Base-by-base conservation (phyloP, 2,329 filamentous ascomycete genomes). In the Arthrobotrys iridis region DNA sequence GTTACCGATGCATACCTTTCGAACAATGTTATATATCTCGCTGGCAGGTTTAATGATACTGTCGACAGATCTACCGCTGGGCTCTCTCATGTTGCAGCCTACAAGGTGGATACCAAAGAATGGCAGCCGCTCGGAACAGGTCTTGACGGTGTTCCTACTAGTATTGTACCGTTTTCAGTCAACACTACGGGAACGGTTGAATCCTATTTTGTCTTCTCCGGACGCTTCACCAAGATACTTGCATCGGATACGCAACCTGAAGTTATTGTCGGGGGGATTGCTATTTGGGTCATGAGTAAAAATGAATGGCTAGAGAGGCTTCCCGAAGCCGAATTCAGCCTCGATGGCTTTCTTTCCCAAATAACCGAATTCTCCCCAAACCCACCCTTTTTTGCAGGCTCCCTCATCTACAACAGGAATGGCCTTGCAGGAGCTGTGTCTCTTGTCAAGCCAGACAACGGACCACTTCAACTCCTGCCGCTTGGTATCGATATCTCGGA, bases 241-340 rank as follows among this genome's bases (percentile, higher is more conserved):
- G 87, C 86, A 0, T 94, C 93, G 78, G 88, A 84, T 35, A 85
- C 85, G 77, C 89, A 89, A 77, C 82, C 85, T 4, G 86, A 88
- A 7, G 85, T 89, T 26, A 79, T 86, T 6, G 91, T 89, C 0
- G 83, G 88, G 58, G 93, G 93, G 1, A 93, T 99, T 79, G 94
- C 93, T 11, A 85, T 98, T 37, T 99, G 95, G 95, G 90, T 98
- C 5, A 92, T 92, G 2, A 96, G 93, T 2, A 85, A 87, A 76
- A 86, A 86, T 70, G 95, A 95, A 81, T 99, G 95, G 95, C 85
- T 99, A 13, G 88, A 93, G 80, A 95, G 96, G 78, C 83, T 97
- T 15, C 82, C 88, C 35, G 84, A 88, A 4, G 83, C 87, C 5
- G 86, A 89, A 30, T 88, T 91, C 64, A 85, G 87, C 4, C 87